Evolutionary conservation across 2,329 filamentous ascomycete genomes (phyloP), one percentile per base, ranked within the genome.

Genomic region (Paracamarosporium sp.): DNA sequence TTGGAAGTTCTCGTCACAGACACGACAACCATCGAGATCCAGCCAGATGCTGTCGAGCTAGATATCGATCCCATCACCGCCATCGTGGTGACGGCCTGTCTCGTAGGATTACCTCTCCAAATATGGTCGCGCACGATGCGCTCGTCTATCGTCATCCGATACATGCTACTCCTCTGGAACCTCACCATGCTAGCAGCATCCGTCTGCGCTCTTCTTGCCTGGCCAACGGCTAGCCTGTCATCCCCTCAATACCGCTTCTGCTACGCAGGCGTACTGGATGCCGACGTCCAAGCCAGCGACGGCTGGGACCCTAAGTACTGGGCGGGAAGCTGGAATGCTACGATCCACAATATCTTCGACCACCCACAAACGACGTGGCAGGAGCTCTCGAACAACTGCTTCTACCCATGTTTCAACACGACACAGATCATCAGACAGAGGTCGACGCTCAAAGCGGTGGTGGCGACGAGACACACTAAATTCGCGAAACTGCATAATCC

Each of bases 111-210:
- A 15, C 56, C 59, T 0, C 31, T 61, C 15, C 56, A 59, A 31
- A 52, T 62, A 13, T 62, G 56, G 56, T 62, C 56, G n/a, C 50
- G 59, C n/a, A 62, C 56, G 2, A 55, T 57, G 53, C 56, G 56
- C n/a, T 53, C 56, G 7, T 57, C 56, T 28, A 36, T 36, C 44
- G 56, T 61, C 28, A 46, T 57, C 25, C 52, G 52, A 1, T 57
- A 53, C 17, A 57, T 57, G 55, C 45, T 61, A 17, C 43, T 61
- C 30, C 41, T 61, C 24, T 62, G 59, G 56, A 59, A 59, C 31
- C 22, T 59, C 2, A 45, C 31, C 43, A 59, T 59, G 56, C 36
- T 59, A n/a, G 59, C 50, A 4, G 59, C 53, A 7, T 56, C 59
- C 15, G 45, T 62, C 11, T 59, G 46, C 15, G 56, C 56, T 2